phyloP scores from a whole-genome alignment of 2,329 filamentous ascomycete genomes.

The Teratosphaeria nubilosa region DNA sequence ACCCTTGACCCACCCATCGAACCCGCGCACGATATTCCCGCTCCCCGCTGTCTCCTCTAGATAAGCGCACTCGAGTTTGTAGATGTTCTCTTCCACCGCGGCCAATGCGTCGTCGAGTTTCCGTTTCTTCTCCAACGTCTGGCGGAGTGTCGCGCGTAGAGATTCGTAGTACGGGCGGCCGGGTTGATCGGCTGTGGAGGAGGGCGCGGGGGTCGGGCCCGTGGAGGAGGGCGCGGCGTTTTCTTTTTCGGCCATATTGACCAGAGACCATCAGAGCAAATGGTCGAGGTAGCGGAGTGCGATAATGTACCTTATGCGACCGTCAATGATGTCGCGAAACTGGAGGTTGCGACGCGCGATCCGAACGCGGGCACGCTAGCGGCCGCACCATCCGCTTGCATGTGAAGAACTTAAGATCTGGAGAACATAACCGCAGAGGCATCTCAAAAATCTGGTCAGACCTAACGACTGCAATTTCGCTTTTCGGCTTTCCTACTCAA shows the following conservation, averaged over 20 bases:
- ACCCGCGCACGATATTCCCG: conserved; percentile 94
- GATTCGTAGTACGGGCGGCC: conserved; percentile 58
- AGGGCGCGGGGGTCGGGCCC: conserved; percentile 14
- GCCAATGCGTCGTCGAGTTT: conserved; percentile 43
- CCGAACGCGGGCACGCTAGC: not conserved
- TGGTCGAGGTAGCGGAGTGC: not conserved
- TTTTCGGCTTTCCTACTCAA: no score
- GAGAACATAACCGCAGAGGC: no score
- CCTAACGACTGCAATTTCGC: no score
- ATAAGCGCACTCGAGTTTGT: conserved; percentile 73
- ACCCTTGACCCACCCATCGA: conserved; percentile 96
- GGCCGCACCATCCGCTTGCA: not conserved
- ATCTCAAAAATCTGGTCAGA: no score
- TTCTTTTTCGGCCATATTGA: not conserved
- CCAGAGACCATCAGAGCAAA: no score
- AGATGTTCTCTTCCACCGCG: conserved; percentile 67
- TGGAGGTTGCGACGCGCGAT: not conserved
- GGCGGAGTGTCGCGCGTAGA: conserved; percentile 55
- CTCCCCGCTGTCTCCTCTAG: conserved; percentile 74
- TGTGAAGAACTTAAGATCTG: not conserved
- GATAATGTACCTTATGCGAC: not conserved
- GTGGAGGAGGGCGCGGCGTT: not conserved
- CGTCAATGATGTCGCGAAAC: not conserved
- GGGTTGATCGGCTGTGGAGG: conserved; percentile 34
- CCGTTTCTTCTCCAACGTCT: conserved; percentile 56